Evolutionary conservation across 164 flowering plant species (phyloP).

Genomic region (Chimonanthus salicifolius): DNA sequence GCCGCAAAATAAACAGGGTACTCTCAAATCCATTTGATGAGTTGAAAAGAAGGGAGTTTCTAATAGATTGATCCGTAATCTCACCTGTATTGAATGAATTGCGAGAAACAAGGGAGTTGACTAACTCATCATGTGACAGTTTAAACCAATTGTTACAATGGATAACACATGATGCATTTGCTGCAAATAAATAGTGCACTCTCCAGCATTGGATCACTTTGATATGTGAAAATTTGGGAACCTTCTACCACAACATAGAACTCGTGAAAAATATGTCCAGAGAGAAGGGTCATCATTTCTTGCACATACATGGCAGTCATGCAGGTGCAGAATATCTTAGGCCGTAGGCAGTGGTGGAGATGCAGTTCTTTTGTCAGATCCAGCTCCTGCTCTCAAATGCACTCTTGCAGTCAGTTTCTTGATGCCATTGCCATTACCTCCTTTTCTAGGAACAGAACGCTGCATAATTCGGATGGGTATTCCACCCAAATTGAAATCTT

Average conservation of each 20-base stretch:
- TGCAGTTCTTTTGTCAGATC: slow-evolving; percentile 56
- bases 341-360: slow-evolving; percentile 1
- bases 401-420: slow-evolving; percentile 16
- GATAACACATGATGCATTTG: too few relatives aligned
- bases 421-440: slow-evolving; percentile 18
- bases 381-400: slow-evolving; percentile 17
- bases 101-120: too few relatives aligned
- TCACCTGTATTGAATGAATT: too few relatives aligned
- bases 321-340: background rate
- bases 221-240: background rate
- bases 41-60: too few relatives aligned
- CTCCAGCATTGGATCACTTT: background rate
- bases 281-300: background rate
- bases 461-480: slow-evolving; percentile 90
- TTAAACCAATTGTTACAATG: too few relatives aligned
- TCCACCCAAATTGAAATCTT: slow-evolving; percentile 90
- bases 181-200: background rate
- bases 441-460: slow-evolving; percentile 42
- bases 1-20: too few relatives aligned
- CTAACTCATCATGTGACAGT: too few relatives aligned
- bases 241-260: background rate
- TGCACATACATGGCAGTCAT: background rate
- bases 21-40: too few relatives aligned
- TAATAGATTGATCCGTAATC: too few relatives aligned
- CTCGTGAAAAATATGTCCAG: background rate